These are phyloP conservation scores for Stevia rebaudiana DNA, from an alignment of 140 eudicot genomes.

Conservation along the genomic window DNA sequence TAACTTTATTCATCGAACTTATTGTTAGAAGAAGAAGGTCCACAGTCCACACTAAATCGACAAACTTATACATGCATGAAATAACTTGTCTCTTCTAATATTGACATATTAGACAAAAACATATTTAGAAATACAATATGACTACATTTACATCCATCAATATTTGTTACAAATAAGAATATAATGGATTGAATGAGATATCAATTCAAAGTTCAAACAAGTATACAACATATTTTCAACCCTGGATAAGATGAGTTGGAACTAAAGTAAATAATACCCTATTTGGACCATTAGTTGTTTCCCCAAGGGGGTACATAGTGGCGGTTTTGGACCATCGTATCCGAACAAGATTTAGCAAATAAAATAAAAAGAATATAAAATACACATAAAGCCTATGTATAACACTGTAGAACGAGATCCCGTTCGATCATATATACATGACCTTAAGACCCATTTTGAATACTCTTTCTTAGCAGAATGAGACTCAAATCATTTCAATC, in stretches of 20 bases:
- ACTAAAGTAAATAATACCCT: constrained; percentile 17
- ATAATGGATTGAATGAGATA: too few species aligned
- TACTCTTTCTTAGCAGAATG: too few species aligned
- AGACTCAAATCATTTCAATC: too few species aligned
- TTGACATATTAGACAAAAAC: background rate
- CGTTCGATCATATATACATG: too few species aligned
- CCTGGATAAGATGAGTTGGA: background rate
- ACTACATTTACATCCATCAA: too few species aligned
- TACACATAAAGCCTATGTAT: background rate
- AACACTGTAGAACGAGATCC: too few species aligned
- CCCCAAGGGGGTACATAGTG: constrained; percentile 19
- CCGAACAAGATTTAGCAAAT: constrained; percentile 4
- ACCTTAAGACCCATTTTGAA: too few species aligned
- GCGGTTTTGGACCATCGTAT: constrained; percentile 34
- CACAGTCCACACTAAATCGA: background rate
- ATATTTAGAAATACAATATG: background rate
- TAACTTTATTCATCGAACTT: background rate
- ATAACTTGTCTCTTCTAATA: background rate
- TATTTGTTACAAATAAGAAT: too few species aligned
- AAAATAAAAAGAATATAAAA: background rate
- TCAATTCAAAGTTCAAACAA: background rate
- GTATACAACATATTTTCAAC: background rate
- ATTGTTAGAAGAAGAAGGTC: background rate
- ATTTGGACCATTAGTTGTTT: constrained; percentile 33
- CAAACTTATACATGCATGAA: background rate